Conservation (phyloP, 345 rosid species). For the Raphanus raphanistrum region DNA sequence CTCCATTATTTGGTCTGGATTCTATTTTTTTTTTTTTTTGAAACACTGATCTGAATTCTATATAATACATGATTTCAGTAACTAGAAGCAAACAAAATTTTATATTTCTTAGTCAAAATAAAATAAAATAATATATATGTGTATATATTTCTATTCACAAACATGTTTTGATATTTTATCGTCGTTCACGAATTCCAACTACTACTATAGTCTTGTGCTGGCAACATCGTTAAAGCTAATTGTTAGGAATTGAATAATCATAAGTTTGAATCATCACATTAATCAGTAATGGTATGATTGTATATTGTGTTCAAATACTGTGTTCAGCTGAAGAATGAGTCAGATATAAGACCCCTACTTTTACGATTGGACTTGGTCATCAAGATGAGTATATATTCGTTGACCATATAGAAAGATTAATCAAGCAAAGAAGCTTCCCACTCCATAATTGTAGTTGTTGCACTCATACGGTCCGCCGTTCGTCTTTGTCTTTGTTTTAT, state of each 20-base stretch:
- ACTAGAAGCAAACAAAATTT: not conserved
- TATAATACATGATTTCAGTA: not conserved
- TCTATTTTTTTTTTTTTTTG: not conserved
- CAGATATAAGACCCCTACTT: constrained; percentile 28
- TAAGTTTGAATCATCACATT: constrained; percentile 1
- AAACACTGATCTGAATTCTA: too few relatives aligned
- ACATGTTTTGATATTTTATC: not conserved
- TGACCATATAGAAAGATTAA: constrained; percentile 23
- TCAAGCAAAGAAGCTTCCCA: constrained; percentile 22
- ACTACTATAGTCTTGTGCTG: not conserved
- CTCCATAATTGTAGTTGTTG: constrained; percentile 6
- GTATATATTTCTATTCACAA: not conserved
- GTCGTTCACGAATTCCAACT: not conserved
- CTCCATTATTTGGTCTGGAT: not conserved
- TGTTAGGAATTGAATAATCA: not conserved
- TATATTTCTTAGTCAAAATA: too few relatives aligned
- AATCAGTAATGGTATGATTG: not conserved
- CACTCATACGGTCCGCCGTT: not conserved
- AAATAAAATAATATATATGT: too few relatives aligned
- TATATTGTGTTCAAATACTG: not conserved
- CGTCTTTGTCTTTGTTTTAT: not conserved
- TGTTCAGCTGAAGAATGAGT: constrained; percentile 30
- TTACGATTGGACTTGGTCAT: constrained; percentile 31
- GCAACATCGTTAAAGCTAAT: not conserved
- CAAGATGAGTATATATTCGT: constrained; percentile 10